Evolutionary conservation across 140 eudicot species (phyloP), one percentile per base, ranked within the genome.

Genomic region (Flaveria floridana): DNA sequence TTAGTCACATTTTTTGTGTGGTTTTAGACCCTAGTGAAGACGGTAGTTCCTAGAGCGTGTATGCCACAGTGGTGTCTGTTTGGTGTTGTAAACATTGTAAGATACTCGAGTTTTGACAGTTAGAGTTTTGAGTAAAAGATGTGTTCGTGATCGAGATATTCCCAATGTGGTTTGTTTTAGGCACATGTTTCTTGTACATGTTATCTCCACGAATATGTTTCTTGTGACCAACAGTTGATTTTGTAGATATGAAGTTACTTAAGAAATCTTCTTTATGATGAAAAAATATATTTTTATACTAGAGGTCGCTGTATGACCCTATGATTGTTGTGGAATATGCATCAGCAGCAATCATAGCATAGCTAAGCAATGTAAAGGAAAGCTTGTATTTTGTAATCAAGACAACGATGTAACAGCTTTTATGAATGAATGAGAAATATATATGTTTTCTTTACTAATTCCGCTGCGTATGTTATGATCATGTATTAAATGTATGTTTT

Each of bases 71-170:
- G 78, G 3, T 51, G 25, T 53, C 23, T 30, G 25, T 53, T 62
- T 64, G 19, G 58, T 73, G 66, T 67, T 65, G 61, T 52, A 58
- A 68, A 39, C 69, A 42, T 44, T 77, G 81, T 70, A 66, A 8
- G 12, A 63, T 73, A 44, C 75, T 56, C 44, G 58, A 52, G 61
- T 39, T 55, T 71, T 44, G 77, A 71, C 67, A 10, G 12, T 48
- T 78, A 2, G 10, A 21, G 39, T 55, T 39, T 65, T 73, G 71
- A 66, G 73, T 18, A 46, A 30, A 16, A 30, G 6, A 16, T 4
- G n/a, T 42, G 12, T 58, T 68, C 3, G 63, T 46, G 14, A 28
- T 6, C 65, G 15, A 13, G 51, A 7, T 58, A 16, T 52, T 37
- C 14, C 44, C 19, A 11, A 23, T 56, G 75, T 56, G 21, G 6